These are phyloP conservation scores for Salvia splendens DNA, from an alignment of 257 asterid genomes.

Conservation along the genomic window DNA sequence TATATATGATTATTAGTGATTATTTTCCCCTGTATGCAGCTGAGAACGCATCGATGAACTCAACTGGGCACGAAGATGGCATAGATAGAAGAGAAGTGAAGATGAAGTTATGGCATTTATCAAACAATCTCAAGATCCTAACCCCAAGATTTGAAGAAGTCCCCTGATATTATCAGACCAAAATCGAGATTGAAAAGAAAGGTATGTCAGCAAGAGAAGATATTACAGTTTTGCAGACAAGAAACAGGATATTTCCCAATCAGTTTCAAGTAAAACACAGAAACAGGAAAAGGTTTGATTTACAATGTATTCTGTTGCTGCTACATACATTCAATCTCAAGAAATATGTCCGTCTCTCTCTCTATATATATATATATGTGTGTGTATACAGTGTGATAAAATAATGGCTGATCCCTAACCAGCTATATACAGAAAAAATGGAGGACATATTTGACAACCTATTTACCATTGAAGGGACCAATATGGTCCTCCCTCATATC, in stretches of 20 bases:
- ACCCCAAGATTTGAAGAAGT: slow-evolving; percentile 17
- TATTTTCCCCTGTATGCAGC: slow-evolving; percentile 14
- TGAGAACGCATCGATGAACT: neutral
- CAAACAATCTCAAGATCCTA: slow-evolving; percentile 17
- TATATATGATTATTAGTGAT: neutral
- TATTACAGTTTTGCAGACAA: too few species aligned
- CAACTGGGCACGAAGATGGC: slow-evolving; percentile 11
- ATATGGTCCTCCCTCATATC: slow-evolving; percentile 14
- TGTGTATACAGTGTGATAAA: slow-evolving; percentile 30
- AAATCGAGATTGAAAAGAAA: slow-evolving; percentile 3
- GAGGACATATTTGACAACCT: slow-evolving; percentile 12
- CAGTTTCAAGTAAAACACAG: too few species aligned
- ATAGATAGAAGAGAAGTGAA: neutral
- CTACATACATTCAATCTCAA: slow-evolving; percentile 25
- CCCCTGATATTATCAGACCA: slow-evolving; percentile 1
- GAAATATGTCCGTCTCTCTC: neutral
- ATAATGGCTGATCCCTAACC: slow-evolving; percentile 7
- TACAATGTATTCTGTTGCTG: slow-evolving; percentile 5
- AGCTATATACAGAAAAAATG: slow-evolving; percentile 24
- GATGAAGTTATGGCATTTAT: neutral
- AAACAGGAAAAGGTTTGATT: neutral
- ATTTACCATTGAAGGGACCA: slow-evolving; percentile 24
- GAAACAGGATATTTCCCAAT: too few species aligned
- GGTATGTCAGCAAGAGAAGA: neutral
- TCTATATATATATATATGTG: neutral